Conservation (phyloP, 257 asterid genomes). For the Salvia hispanica region DNA sequence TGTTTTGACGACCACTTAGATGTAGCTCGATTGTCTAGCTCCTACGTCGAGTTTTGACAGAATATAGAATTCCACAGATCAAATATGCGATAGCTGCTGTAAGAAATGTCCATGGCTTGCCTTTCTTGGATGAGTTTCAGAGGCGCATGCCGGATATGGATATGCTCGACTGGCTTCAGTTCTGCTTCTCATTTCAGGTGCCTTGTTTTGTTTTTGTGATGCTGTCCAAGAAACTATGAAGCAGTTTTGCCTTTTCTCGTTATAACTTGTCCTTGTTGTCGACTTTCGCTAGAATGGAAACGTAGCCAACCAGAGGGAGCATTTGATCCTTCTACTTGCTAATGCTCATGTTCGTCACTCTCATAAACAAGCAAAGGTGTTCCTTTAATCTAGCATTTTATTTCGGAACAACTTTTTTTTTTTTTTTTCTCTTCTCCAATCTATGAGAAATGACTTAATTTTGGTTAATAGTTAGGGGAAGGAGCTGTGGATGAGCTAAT, state of each 20-base stretch:
- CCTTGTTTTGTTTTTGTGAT: neutral
- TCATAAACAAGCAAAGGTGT: constrained; percentile 73
- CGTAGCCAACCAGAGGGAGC: constrained; percentile 92
- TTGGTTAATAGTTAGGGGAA: constrained; percentile 63
- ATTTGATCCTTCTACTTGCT: constrained; percentile 86
- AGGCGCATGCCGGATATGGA: constrained; percentile 54
- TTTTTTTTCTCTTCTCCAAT: constrained; percentile 19
- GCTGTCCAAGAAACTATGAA: too few relatives aligned
- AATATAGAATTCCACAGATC: constrained; percentile 54
- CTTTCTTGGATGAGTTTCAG: constrained; percentile 64
- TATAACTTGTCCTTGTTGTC: constrained; percentile 28
- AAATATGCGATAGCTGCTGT: constrained; percentile 76
- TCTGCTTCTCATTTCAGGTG: constrained; percentile 91
- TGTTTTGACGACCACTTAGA: constrained; percentile 16
- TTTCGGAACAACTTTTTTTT: neutral
- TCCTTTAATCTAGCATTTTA: constrained; percentile 1
- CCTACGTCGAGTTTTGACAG: constrained; percentile 33
- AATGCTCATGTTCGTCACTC: constrained; percentile 62
- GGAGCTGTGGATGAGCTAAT: constrained; percentile 76
- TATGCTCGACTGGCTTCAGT: constrained; percentile 89
- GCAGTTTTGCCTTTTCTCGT: constrained; percentile 6
- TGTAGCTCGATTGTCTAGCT: constrained; percentile 20
- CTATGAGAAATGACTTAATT: constrained; percentile 21
- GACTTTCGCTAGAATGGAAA: constrained; percentile 71
- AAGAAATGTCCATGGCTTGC: constrained; percentile 79